These are phyloP conservation scores for Waltergamsia citrina DNA, from an alignment of 2,329 filamentous ascomycete genomes.

Conservation along the genomic window DNA sequence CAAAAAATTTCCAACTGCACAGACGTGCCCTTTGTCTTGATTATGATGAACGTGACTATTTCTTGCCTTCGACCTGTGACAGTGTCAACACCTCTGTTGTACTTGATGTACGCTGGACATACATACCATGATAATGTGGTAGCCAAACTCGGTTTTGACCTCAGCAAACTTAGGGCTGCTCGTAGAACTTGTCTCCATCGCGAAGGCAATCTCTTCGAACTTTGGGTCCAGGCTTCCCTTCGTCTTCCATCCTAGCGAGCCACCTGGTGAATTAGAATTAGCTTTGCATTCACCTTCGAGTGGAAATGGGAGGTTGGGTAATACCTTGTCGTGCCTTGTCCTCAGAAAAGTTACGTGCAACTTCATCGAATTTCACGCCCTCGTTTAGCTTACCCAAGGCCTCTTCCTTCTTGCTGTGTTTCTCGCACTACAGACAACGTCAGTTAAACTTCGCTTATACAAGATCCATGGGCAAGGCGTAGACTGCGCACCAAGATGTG, in stretches of 20 bases:
- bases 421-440: slow-evolving; percentile 46
- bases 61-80: slow-evolving; percentile 29
- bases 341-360: slow-evolving; percentile 63
- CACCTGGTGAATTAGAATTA: slow-evolving; percentile 35
- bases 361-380: slow-evolving; percentile 65
- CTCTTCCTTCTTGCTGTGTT: slow-evolving; percentile 70
- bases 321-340: slow-evolving; percentile 65
- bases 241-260: slow-evolving; percentile 63
- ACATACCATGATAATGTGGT: slow-evolving; percentile 70
- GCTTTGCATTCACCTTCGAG: neutral
- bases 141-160: slow-evolving; percentile 66
- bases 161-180: slow-evolving; percentile 56
- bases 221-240: slow-evolving; percentile 56
- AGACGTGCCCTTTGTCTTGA: neutral
- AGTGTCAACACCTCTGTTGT: too few species aligned
- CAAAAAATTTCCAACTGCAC: slow-evolving; percentile 15
- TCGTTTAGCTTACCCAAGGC: slow-evolving; percentile 58
- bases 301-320: slow-evolving; percentile 7
- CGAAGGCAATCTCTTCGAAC: slow-evolving; percentile 66
- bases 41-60: slow-evolving; percentile 16
- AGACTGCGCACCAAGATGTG: slow-evolving; percentile 51
- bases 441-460: neutral
- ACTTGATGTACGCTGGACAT: slow-evolving; percentile 3
- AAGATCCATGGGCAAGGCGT: neutral
- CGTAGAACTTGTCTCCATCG: slow-evolving; percentile 56